phyloP scores from a whole-genome alignment of 2,329 filamentous ascomycete genomes.

The Phaeosphaeria sp. region DNA sequence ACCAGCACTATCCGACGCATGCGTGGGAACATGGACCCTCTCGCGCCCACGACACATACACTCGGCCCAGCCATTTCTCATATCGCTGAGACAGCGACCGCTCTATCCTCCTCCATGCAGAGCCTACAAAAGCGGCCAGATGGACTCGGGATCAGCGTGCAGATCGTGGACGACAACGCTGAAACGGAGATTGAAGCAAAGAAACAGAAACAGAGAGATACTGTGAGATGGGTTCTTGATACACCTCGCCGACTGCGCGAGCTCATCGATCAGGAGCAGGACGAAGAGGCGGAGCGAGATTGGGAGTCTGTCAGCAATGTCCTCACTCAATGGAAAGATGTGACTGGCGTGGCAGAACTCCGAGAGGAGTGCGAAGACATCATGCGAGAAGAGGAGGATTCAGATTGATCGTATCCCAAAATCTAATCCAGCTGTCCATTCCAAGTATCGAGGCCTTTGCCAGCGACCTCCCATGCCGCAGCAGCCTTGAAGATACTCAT shows the following conservation, averaged over 20 bases:
- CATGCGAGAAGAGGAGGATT: slow-evolving; percentile 33
- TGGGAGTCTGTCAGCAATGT: slow-evolving; percentile 52
- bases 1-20: slow-evolving; percentile 95
- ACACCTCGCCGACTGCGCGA: slow-evolving; percentile 65
- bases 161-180: slow-evolving; percentile 23
- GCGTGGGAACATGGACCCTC: slow-evolving; percentile 79
- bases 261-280: slow-evolving; percentile 65
- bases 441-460: slow-evolving; percentile 29
- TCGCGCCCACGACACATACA: slow-evolving; percentile 75
- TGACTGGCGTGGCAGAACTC: slow-evolving; percentile 52
- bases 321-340: slow-evolving; percentile 53
- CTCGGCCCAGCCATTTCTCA: slow-evolving; percentile 76
- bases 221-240: slow-evolving; percentile 68
- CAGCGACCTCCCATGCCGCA: slow-evolving; percentile 44
- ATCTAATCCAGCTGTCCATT: slow-evolving; percentile 21
- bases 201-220: slow-evolving; percentile 56
- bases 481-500: slow-evolving; percentile 43
- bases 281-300: slow-evolving; percentile 64
- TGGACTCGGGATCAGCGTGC: slow-evolving; percentile 34
- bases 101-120: slow-evolving; percentile 49
- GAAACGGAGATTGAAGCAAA: slow-evolving; percentile 34
- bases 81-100: slow-evolving; percentile 68
- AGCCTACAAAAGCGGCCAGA: slow-evolving; percentile 27
- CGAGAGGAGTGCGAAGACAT: slow-evolving; percentile 46
- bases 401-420: slow-evolving; percentile 21